phyloP scores from a whole-genome alignment of 179 eudicot species.

The Camellia oleifera region DNA sequence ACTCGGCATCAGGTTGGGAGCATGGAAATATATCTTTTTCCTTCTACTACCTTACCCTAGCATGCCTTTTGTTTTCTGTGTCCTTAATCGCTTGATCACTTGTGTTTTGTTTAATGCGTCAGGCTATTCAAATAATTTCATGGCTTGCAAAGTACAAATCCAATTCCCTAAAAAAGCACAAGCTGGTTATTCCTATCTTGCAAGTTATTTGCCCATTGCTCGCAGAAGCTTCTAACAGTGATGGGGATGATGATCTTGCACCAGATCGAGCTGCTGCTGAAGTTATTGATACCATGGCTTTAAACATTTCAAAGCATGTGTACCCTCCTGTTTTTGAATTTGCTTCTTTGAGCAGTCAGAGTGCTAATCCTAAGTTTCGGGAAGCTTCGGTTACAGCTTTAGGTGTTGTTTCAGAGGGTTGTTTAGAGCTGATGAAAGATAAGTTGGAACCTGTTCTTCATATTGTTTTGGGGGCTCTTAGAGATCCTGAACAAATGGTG shows the following conservation, averaged over 20 bases:
- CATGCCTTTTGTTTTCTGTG: neutral
- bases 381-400: constrained; percentile 93
- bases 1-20: constrained; percentile 87
- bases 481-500: constrained; percentile 95
- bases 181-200: constrained; percentile 77
- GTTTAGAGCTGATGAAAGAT: constrained; percentile 72
- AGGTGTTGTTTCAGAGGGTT: constrained; percentile 93
- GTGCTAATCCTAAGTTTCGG: constrained; percentile 72
- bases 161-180: constrained; percentile 91
- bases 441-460: constrained; percentile 77
- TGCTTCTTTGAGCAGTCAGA: constrained; percentile 76
- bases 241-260: constrained; percentile 91
- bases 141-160: constrained; percentile 95
- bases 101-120: constrained; percentile 9
- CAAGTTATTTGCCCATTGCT: constrained; percentile 91
- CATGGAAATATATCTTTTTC: constrained; percentile 11
- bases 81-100: neutral
- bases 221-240: constrained; percentile 65
- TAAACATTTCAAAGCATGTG: constrained; percentile 80
- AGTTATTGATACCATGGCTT: constrained; percentile 92
- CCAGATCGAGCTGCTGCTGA: constrained; percentile 97
- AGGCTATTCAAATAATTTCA: constrained; percentile 96
- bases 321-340: constrained; percentile 80
- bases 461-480: constrained; percentile 84
- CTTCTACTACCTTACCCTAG: neutral